phyloP scores from a whole-genome alignment of 2,329 filamentous ascomycete species.

The Clarireedia monteithiana region DNA sequence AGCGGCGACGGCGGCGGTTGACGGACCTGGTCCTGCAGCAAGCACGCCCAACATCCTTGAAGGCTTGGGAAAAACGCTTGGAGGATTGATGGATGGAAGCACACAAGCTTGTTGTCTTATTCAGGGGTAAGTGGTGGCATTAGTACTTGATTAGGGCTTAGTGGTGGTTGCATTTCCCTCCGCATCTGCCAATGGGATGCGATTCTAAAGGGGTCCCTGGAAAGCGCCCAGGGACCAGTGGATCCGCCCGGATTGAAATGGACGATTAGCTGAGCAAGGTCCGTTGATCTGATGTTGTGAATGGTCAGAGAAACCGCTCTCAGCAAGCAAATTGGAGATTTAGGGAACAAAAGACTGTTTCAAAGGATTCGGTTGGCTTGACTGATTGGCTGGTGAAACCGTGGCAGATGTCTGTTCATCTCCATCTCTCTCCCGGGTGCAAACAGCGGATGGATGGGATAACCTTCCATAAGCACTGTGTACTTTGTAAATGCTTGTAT shows the following conservation, averaged over 20 bases:
- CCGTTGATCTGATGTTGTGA: background rate
- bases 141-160: background rate
- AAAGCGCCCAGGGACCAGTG: too few relatives aligned
- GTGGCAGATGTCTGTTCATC: background rate
- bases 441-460: background rate
- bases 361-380: conserved; percentile 1
- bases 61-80: too few relatives aligned
- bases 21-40: too few relatives aligned
- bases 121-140: background rate
- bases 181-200: too few relatives aligned
- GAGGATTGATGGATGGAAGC: background rate
- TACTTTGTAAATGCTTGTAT: background rate
- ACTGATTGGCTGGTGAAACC: background rate
- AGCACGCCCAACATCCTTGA: too few relatives aligned
- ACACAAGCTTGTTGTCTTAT: background rate
- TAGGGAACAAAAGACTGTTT: background rate
- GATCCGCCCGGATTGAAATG: too few relatives aligned
- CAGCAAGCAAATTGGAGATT: conserved; percentile 1
- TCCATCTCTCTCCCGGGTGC: background rate
- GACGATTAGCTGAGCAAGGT: too few relatives aligned
- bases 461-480: too few relatives aligned
- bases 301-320: background rate
- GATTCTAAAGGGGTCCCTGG: too few relatives aligned
- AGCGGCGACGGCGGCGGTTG: too few relatives aligned
- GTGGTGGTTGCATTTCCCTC: background rate